Conservation (phyloP, 1,139 yeast genomes). For the Suhomyces maxii region DNA sequence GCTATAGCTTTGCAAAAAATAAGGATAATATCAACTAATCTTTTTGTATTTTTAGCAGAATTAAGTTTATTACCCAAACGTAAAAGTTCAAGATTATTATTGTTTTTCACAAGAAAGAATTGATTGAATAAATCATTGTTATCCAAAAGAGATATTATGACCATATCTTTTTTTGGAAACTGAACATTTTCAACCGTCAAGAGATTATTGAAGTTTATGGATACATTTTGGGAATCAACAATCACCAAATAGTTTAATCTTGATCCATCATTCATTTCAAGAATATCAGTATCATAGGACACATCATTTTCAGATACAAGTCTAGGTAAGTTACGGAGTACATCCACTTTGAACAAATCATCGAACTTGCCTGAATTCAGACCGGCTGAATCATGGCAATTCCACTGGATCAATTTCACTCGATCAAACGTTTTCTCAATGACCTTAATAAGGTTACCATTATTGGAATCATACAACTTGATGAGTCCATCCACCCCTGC, state of each 20-base stretch:
- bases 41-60: constrained; percentile 9
- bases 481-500: constrained; percentile 46
- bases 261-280: constrained; percentile 12
- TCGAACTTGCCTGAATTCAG: constrained; percentile 8
- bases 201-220: constrained; percentile 35
- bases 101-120: constrained; percentile 24
- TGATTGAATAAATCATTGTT: constrained; percentile 32
- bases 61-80: constrained; percentile 15
- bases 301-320: constrained; percentile 13
- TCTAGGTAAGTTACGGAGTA: constrained; percentile 30
- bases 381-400: constrained; percentile 6
- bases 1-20: constrained; percentile 34
- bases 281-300: constrained; percentile 11
- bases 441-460: constrained; percentile 39
- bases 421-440: constrained; percentile 19
- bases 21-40: constrained; percentile 24
- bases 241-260: constrained; percentile 27
- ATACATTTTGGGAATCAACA: constrained; percentile 24
- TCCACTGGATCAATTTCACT: constrained; percentile 30
- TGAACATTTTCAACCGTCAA: constrained; percentile 26
- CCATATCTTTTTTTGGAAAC: constrained; percentile 14
- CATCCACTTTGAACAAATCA: constrained; percentile 27
- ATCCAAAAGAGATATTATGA: constrained; percentile 18
- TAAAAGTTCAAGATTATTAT: constrained; percentile 12
- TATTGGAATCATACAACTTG: constrained; percentile 51